Evolutionary conservation across 495 filamentous ascomycete species (phyloP), one percentile per base, ranked within the genome.

Genomic region (Opeltia flavorubescens): DNA sequence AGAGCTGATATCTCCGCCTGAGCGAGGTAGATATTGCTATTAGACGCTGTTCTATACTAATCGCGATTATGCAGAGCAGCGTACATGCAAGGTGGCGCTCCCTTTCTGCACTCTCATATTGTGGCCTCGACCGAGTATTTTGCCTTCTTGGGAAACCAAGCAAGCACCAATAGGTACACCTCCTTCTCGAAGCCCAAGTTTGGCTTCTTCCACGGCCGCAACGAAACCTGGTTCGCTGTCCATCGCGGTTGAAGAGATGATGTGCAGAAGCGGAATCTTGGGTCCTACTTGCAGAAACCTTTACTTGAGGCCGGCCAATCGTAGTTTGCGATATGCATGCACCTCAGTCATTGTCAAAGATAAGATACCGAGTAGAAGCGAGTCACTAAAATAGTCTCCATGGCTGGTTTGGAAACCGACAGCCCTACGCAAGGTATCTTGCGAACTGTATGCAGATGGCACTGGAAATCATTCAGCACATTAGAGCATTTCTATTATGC

Each of bases 111-210:
- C 71, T 29, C 85, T 67, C 80, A 85, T 80, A 54, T 91, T 91
- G 56, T 84, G 86, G 6, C 85, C 85, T 28, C 75, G 75, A n/a
- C 83, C 84, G 2, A 91, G 70, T 31, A 89, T 77, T 47, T 70
- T 75, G 26, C 86, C 86, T 44, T 82, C 75, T 31, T 70, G 72
- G 35, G 76, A 73, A 4, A 89, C 71, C 30, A 93, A 68, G 20
- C 74, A 79, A 24, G 86, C 86, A 20, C 86, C 86, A 46, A 91
- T 91, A 57, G 86, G 86, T 1, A 91, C 71, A 25, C 86, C 86
- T 26, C 84, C 83, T 64, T 89, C 84, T n/a, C 67, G 59, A 35
- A 70, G 75, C 26, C 81, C 76, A 35, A 70, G 62, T 54, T 69
- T 76, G 1, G 84, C 84, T 58, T 93, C 86, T 48, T 84, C 81